Base-by-base conservation (phyloP, 805 yeast genomes). In the Sungouiella blattae region DNA sequence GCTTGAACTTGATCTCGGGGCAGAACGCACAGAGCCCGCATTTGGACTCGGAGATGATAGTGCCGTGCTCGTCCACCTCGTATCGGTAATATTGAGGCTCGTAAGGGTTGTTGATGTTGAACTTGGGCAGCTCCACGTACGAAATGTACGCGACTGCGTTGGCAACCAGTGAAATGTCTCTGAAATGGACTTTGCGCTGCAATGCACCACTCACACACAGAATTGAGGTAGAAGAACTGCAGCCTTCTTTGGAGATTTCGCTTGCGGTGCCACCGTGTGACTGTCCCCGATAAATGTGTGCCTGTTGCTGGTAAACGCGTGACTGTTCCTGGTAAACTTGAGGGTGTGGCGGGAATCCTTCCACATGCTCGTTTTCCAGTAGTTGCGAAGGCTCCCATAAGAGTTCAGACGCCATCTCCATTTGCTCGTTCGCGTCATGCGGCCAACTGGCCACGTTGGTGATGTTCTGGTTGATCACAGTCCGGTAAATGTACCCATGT, bases 21-120 rank as follows among this genome's bases (percentile, higher is more conserved):
- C 66, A 61, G 35, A 57, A 61, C 1, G 63, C 55, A 46, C 66
- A 61, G 36, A 58, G 36, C 18, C 65, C 67, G 30, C 62, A 55
- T 28, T 57, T 58, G 36, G 55, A 46, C 26, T 52, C 55, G 32
- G 50, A 50, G 17, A 55, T 42, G 12, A 40, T 35, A 6, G 44
- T 32, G 0, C 61, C 57, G 6, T 33, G 30, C 3, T 30, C 39
- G 34, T 52, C 57, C 5, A 54, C 32, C 39, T 60, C 65, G 39
- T 46, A 53, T 18, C 65, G 45, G 17, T 50, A 47, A 33, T 49
- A 55, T 33, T 60, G 63, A 12, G 62, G 60, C 37, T 60, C 63
- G 34, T 60, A 60, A 5, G 65, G 65, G 12, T 38, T 47, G 23
- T 46, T 40, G 14, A 40, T 26, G 18, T 38, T 37, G 41, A 46